Conservation (phyloP, 2,329 filamentous ascomycete genomes). For the Arthroderma sp. region DNA sequence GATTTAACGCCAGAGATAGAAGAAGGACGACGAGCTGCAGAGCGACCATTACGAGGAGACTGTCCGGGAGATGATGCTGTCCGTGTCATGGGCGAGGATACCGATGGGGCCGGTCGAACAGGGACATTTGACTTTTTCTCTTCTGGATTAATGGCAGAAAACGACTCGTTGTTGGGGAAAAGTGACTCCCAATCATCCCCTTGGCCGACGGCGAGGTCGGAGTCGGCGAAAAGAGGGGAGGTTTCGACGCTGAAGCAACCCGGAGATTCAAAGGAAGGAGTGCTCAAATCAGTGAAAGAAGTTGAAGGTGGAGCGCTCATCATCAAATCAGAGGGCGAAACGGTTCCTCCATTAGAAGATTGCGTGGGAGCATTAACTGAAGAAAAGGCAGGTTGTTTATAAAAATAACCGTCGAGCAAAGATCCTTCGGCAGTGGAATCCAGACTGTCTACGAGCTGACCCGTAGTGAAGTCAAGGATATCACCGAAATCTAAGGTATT, state of each 20-base stretch:
- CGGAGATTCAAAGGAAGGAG: conserved; percentile 67
- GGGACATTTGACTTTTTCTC: background rate
- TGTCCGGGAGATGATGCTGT: conserved; percentile 29
- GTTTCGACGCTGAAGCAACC: conserved; percentile 54
- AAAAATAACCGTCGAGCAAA: conserved; percentile 17
- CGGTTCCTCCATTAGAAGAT: conserved; percentile 38
- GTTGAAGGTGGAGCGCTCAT: conserved; percentile 72
- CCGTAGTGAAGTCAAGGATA: conserved; percentile 19
- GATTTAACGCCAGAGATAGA: conserved; percentile 56
- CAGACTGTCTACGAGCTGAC: conserved; percentile 16
- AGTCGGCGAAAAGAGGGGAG: conserved; percentile 59
- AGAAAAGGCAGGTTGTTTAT: conserved; percentile 24
- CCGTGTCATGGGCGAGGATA: conserved; percentile 19
- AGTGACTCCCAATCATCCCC: conserved; percentile 58
- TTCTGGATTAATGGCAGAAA: no score
- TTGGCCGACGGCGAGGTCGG: conserved; percentile 40
- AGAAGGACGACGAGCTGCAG: conserved; percentile 48
- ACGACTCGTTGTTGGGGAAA: conserved; percentile 15
- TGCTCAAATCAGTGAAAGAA: conserved; percentile 71
- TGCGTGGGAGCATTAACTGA: conserved; percentile 32
- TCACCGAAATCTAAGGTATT: conserved; percentile 14
- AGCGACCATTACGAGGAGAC: conserved; percentile 27
- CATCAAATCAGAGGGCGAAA: conserved; percentile 72
- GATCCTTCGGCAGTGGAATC: conserved; percentile 14
- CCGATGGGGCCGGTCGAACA: conserved; percentile 8